These are phyloP conservation scores for Infundibulicybe gibba DNA, from an alignment of 768 basidiomycete genomes.

Conservation along the genomic window DNA sequence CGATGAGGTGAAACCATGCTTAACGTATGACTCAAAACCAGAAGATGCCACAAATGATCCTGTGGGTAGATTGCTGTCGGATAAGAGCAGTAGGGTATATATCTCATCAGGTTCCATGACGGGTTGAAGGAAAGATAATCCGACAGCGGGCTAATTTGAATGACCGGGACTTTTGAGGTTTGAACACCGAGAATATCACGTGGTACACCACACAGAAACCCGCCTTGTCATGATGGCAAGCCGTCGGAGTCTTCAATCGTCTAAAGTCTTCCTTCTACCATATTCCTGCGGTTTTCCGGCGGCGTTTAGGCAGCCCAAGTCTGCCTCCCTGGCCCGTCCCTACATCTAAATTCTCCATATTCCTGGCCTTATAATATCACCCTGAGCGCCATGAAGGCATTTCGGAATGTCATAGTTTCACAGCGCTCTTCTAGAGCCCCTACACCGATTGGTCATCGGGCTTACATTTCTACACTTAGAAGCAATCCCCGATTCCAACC, in stretches of 20 bases:
- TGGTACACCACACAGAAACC: no score
- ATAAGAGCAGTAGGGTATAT: constrained; percentile 74
- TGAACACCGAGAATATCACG: constrained; percentile 2
- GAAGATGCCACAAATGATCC: constrained; percentile 95
- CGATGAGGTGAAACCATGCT: constrained; percentile 70
- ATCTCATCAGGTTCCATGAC: constrained; percentile 43
- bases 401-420: constrained; percentile 18
- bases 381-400: constrained; percentile 23
- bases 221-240: no score
- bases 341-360: no score
- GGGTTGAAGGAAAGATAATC: constrained; percentile 2
- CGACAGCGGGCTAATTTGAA: constrained; percentile 3
- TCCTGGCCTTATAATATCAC: constrained; percentile 1
- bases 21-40: constrained; percentile 85
- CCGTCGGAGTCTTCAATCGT: no score
- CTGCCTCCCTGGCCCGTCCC: no score
- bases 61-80: constrained; percentile 94
- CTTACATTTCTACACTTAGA: constrained; percentile 8
- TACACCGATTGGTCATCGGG: constrained; percentile 12
- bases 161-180: constrained; percentile 3
- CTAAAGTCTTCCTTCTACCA: not conserved
- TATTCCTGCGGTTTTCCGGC: constrained; percentile 12
- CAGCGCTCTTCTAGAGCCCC: constrained; percentile 12
- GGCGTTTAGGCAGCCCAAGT: constrained; percentile 12
- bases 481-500: constrained; percentile 8